Percentiles rank a stretch among this genome's conserved stretches.
phyloP scores from a whole-genome alignment of 225 moss, liverwort and hornwort species.

The Climacium dendroides region DNA sequence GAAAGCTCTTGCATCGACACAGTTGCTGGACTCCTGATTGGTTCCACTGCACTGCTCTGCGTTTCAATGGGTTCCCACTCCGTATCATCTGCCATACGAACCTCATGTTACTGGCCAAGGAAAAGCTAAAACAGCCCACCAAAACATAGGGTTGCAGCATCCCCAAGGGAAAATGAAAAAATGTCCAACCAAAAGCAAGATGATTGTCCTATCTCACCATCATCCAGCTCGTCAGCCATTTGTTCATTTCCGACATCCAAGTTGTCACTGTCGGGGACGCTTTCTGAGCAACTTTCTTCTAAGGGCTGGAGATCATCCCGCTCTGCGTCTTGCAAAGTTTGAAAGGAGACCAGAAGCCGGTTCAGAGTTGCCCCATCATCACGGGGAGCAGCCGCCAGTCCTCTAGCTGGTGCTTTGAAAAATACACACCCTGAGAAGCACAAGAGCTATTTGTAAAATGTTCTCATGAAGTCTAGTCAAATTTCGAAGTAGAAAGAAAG shows the following conservation, averaged over 20 bases:
- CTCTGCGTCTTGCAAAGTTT: slow-evolving; percentile 13
- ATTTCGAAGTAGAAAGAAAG: neutral
- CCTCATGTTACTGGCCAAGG: neutral
- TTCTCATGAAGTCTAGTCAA: neutral
- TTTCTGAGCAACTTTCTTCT: slow-evolving; percentile 4
- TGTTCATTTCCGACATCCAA: slow-evolving; percentile 21
- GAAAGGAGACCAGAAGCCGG: slow-evolving; percentile 32
- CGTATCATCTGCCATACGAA: slow-evolving; percentile 53
- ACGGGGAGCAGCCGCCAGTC: slow-evolving; percentile 42
- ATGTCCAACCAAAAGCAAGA: neutral
- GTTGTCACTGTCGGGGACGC: neutral
- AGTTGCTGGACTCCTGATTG: slow-evolving; percentile 13
- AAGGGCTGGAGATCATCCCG: slow-evolving; percentile 10
- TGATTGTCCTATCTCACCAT: slow-evolving; percentile 26
- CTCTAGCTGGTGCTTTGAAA: slow-evolving; percentile 58
- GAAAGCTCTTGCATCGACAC: neutral
- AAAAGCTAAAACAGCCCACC: neutral
- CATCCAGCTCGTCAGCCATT: slow-evolving; percentile 50
- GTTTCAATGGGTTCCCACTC: slow-evolving; percentile 83
- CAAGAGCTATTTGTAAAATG: neutral
- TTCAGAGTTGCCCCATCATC: slow-evolving; percentile 66
- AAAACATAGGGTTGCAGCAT: neutral
- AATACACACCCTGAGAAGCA: slow-evolving; percentile 44
- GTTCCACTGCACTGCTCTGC: neutral
- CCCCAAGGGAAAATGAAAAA: neutral